Percentiles rank a stretch among this genome's conserved stretches.
These are phyloP conservation scores for Rhodosporidiobolus sp. DNA, from an alignment of 768 basidiomycete species.

Conservation along the genomic window DNA sequence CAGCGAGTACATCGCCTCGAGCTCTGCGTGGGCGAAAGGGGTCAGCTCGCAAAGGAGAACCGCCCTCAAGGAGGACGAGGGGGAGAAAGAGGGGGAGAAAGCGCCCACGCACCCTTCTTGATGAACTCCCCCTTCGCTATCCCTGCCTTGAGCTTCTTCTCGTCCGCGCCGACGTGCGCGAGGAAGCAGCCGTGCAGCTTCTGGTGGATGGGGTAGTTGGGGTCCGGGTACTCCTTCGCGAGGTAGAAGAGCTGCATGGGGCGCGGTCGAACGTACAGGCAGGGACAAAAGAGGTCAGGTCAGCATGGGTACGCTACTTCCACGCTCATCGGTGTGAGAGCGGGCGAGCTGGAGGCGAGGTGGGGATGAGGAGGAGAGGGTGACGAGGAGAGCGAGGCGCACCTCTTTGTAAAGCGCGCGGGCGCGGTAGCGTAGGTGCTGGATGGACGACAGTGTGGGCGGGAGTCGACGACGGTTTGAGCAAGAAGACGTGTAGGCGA, in stretches of 20 bases:
- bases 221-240: conserved; percentile 38
- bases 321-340: too few relatives aligned
- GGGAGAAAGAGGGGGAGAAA: too few relatives aligned
- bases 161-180: conserved; percentile 30
- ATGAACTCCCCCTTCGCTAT: conserved; percentile 40
- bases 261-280: not conserved
- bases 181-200: conserved; percentile 37
- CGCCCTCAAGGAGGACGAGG: not conserved
- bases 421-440: conserved; percentile 24
- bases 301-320: too few relatives aligned
- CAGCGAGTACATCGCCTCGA: conserved; percentile 36
- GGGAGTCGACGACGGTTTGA: too few relatives aligned
- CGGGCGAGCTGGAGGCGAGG: not conserved
- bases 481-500: too few relatives aligned
- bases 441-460: conserved; percentile 18
- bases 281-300: not conserved
- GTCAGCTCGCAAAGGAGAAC: not conserved
- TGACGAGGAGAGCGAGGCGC: not conserved
- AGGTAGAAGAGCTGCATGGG: conserved; percentile 25
- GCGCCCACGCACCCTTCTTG: conserved; percentile 24
- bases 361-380: not conserved
- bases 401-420: conserved; percentile 40
- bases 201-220: conserved; percentile 26
- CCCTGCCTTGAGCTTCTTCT: conserved; percentile 18
- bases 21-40: conserved; percentile 4